phyloP scores from a whole-genome alignment of 768 basidiomycete genomes.

The Leccinellum rugosiceps region DNA sequence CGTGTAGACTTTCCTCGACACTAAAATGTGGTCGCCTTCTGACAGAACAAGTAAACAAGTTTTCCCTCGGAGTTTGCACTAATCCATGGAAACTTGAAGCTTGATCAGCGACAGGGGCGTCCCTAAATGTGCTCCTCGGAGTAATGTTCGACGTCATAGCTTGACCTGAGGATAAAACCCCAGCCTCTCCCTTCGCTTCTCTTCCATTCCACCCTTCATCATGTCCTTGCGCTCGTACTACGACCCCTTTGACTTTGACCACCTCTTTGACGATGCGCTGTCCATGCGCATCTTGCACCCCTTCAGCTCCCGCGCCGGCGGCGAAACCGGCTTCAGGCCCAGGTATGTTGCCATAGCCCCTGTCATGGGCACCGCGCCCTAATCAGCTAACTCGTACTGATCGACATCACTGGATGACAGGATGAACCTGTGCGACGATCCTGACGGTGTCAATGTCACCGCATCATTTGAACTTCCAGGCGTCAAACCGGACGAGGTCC shows the following conservation, averaged over 20 bases:
- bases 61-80: background rate
- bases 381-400: background rate
- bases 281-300: constrained; percentile 25
- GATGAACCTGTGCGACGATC: constrained; percentile 54
- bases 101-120: background rate
- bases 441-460: constrained; percentile 44
- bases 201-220: background rate
- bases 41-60: too few species aligned
- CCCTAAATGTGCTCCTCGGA: background rate
- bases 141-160: constrained; percentile 2
- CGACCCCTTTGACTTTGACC: constrained; percentile 43
- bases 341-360: constrained; percentile 21
- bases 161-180: background rate
- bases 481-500: constrained; percentile 46
- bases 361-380: constrained; percentile 11
- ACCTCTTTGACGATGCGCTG: constrained; percentile 41
- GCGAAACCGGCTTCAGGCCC: constrained; percentile 27
- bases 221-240: constrained; percentile 32
- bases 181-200: background rate
- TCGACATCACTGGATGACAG: constrained; percentile 26
- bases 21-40: too few species aligned
- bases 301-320: constrained; percentile 4
- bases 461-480: constrained; percentile 61
- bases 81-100: too few species aligned
- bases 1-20: too few species aligned